phyloP scores from a whole-genome alignment of 768 basidiomycete genomes.

The Boletus sp. region DNA sequence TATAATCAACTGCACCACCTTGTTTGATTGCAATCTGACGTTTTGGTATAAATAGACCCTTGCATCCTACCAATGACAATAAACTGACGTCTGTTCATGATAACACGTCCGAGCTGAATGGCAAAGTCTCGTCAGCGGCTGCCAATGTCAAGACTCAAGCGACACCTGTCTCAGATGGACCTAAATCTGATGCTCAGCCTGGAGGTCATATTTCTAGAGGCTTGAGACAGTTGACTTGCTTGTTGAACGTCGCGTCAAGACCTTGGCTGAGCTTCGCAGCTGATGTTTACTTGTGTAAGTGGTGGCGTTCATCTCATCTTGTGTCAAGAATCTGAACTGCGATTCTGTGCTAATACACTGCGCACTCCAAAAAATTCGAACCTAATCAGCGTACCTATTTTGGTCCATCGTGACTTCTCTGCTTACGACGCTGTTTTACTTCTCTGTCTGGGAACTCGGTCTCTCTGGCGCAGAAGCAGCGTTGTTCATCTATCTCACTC shows the following conservation, averaged over 20 bases:
- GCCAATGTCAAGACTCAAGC: neutral
- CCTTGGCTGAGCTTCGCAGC: slow-evolving; percentile 35
- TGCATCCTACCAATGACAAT: slow-evolving; percentile 5
- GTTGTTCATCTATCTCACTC: slow-evolving; percentile 68
- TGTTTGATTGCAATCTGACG: slow-evolving; percentile 28
- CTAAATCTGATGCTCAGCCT: neutral
- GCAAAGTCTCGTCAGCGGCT: neutral
- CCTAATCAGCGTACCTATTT: slow-evolving; percentile 62
- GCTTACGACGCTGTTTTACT: slow-evolving; percentile 83
- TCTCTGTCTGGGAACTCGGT: slow-evolving; percentile 88
- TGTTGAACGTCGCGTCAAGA: slow-evolving; percentile 4
- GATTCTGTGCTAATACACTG: neutral
- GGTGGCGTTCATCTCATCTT: neutral
- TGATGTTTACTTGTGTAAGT: slow-evolving; percentile 58
- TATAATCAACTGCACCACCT: slow-evolving; percentile 45
- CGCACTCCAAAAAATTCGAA: neutral
- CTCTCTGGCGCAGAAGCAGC: slow-evolving; percentile 81
- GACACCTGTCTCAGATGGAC: neutral
- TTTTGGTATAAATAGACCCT: slow-evolving; percentile 20
- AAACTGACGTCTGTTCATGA: slow-evolving; percentile 1
- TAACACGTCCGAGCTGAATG: neutral
- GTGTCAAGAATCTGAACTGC: slow-evolving; percentile 6
- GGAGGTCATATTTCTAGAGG: neutral
- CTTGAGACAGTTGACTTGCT: neutral
- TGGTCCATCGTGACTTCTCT: slow-evolving; percentile 84